These are phyloP conservation scores for Pichia phayaonensis DNA, from an alignment of 805 yeast genomes.

Conservation along the genomic window DNA sequence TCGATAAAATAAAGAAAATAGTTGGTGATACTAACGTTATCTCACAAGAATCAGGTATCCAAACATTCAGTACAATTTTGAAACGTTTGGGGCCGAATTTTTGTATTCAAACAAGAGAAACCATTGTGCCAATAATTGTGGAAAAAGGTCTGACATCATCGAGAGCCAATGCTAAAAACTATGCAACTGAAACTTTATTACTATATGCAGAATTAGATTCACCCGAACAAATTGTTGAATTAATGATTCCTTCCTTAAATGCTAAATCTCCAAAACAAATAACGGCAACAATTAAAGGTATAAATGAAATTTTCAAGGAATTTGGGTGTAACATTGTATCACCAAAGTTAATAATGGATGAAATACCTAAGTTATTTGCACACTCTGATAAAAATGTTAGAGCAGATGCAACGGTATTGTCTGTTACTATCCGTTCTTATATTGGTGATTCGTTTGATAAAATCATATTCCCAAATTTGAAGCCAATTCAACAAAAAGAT, in stretches of 20 bases:
- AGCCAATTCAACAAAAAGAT: constrained; percentile 89
- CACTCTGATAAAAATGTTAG: constrained; percentile 87
- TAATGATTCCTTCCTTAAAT: constrained; percentile 50
- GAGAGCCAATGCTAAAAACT: constrained; percentile 65
- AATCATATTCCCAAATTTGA: constrained; percentile 59
- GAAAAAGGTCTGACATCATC: constrained; percentile 79
- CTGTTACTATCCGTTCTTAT: constrained; percentile 68
- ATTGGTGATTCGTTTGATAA: constrained; percentile 56
- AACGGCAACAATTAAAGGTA: constrained; percentile 53
- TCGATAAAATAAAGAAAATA: constrained; percentile 48
- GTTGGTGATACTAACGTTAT: constrained; percentile 80
- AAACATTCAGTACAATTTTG: constrained; percentile 45
- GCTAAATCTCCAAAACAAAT: constrained; percentile 74
- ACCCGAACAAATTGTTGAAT: constrained; percentile 61
- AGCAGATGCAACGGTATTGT: constrained; percentile 60
- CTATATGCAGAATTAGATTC: constrained; percentile 57
- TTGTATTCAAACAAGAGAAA: constrained; percentile 33
- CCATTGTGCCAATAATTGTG: constrained; percentile 45
- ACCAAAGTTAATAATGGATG: constrained; percentile 49
- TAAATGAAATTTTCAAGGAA: constrained; percentile 45
- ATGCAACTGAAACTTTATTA: constrained; percentile 54
- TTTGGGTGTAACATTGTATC: constrained; percentile 60
- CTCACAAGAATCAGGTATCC: constrained; percentile 79
- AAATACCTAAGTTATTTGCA: constrained; percentile 60
- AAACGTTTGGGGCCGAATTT: constrained; percentile 46